Conservation (phyloP, 2,329 filamentous ascomycete genomes). For the Penicillium glabrum region DNA sequence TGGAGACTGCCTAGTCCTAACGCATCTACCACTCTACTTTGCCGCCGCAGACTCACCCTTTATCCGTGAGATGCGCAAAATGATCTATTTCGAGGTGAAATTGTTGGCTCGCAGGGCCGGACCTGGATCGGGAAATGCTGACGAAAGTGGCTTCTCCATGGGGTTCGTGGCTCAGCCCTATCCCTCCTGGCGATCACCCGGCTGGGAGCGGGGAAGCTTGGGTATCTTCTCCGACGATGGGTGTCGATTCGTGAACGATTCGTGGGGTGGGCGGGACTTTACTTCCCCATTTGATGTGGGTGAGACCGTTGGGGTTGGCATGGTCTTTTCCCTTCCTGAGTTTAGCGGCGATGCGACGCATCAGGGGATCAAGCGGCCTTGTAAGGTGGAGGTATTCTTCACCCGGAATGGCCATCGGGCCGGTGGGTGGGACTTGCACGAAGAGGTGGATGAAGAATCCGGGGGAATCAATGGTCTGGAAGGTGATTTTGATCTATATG, state of each 20-base stretch:
- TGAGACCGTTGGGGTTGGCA: conserved; percentile 60
- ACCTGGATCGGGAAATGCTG: conserved; percentile 28
- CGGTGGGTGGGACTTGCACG: conserved; percentile 60
- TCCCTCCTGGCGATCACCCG: conserved; percentile 61
- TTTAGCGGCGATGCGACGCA: neutral
- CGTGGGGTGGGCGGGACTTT: conserved; percentile 60
- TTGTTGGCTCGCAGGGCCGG: conserved; percentile 45
- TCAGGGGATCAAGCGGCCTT: conserved; percentile 17
- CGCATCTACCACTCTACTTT: conserved; percentile 58
- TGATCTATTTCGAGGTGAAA: conserved; percentile 61
- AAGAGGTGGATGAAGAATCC: conserved; percentile 58
- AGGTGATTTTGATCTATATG: conserved; percentile 65
- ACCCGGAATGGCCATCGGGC: conserved; percentile 56
- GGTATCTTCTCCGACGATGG: conserved; percentile 65
- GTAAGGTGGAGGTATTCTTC: conserved; percentile 58
- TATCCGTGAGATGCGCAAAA: conserved; percentile 46
- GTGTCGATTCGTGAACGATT: conserved; percentile 62
- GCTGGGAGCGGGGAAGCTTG: conserved; percentile 62
- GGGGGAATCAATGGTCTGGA: conserved; percentile 65
- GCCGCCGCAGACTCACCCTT: conserved; percentile 52
- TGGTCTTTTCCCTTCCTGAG: conserved; percentile 49
- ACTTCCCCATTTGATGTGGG: conserved; percentile 52
- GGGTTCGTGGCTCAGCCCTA: conserved; percentile 63
- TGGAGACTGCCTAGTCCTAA: conserved; percentile 54
- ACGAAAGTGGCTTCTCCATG: conserved; percentile 57